Evolutionary conservation across 2,329 filamentous ascomycete genomes (phyloP), one percentile per base, ranked within the genome.

Genomic region (Paraphoma chrysanthemicola): DNA sequence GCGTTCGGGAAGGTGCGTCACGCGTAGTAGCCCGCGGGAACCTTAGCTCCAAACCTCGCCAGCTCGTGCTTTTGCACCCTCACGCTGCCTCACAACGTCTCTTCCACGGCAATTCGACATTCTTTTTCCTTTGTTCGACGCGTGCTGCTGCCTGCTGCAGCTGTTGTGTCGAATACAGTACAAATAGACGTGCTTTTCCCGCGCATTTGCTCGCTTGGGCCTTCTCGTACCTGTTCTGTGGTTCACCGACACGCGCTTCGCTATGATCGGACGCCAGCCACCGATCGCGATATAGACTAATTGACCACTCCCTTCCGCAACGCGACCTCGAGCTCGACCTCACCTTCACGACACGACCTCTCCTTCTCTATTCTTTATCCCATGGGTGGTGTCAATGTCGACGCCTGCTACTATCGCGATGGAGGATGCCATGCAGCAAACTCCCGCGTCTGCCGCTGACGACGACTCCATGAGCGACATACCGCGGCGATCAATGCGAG

Each of bases 401-500:
- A 73, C 72, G 43, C 66, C 73, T 23, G 69, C 66, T 23, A 57
- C 54, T 52, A 61, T 50, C 47, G 56, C 60, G 48, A 60, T 59
- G 48, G 69, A 65, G 54, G 55, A 56, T 63, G 66, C 64, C 46
- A 52, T 66, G 50, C 69, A 67, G 60, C 64, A 63, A 45, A 59
- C 54, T 43, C 43, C 64, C 23, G 56, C 58, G 44, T 59, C 63
- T 43, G 51, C 60, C 33, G 66, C 66, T 53, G 62, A 61, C 48
- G 64, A 74, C 49, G 64, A 63, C 54, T 58, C 42, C 59, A 66
- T 62, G 52, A 60, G 60, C 54, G 71, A 72, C 42, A 77, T 78
- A 53, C 73, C 76, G 44, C 72, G 69, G 59, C 70, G 76, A 53
- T 75, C 78, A 44, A 83, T 83, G 81, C 78, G 81, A 78, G 78